Base-by-base conservation (phyloP, 2,329 filamentous ascomycete genomes). In the Beauveria caledonica region DNA sequence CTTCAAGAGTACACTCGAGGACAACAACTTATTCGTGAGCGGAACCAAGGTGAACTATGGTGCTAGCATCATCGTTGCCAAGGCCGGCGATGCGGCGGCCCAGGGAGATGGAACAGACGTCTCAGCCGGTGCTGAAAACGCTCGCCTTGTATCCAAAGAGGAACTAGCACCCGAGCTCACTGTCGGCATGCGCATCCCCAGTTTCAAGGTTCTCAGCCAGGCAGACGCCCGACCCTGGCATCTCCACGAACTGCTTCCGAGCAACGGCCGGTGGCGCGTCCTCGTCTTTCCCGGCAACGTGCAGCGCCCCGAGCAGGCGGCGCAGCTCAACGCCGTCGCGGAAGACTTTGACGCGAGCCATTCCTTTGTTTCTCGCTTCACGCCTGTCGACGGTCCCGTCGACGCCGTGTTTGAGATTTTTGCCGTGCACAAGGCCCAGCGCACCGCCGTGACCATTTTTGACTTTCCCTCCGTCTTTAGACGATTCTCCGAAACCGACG, bases 201-300 rank as follows among this genome's bases (percentile, higher is more conserved):
- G 77, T 61, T 78, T 78, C 70, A 80, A 85, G 64, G 82, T 87
- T 1, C 71, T 87, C 5, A 83, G 81, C 63, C 85, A 88, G 65
- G 70, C 77, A 2, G 76, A 80, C 62, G 78, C 76, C 0, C 74
- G 81, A 3, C 80, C 84, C 0, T 85, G 80, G 78, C 79, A 86
- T 44, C 76, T 88, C 49, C 83, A 86, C 53, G 75, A 83, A 62
- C 73, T 74, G 9, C 74, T 88, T 21, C 77, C 73, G 42, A 78
- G 76, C n/a, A 80, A 85, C 65, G 84, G 85, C 1, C 75, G 79
- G 1, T 87, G 83, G 70, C 74, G 84, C 8, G 67, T 87, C 33
- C 70, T 87, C 1, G 72, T 89, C 1, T 88, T 90, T 64, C 78
- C 83, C 0, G 86, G 86, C 1, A 75, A 86, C 63, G 71, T 89